Conservation (phyloP, 2,329 filamentous ascomycete species). For the Diaporthe sp. region DNA sequence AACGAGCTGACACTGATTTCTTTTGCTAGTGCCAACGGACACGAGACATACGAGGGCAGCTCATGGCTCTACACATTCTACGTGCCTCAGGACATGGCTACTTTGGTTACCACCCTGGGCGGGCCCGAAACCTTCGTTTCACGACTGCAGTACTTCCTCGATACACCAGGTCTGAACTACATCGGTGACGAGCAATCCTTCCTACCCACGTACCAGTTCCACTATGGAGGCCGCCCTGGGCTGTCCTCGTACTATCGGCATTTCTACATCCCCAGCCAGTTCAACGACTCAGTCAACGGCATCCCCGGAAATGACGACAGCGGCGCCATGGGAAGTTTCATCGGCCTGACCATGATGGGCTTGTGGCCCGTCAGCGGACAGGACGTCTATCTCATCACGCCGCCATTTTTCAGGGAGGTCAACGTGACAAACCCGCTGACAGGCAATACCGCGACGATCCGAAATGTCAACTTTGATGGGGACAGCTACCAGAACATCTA, state of each 20-base stretch:
- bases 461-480: constrained; percentile 68
- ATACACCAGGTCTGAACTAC: constrained; percentile 54
- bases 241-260: constrained; percentile 64
- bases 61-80: constrained; percentile 79
- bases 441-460: constrained; percentile 69
- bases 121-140: constrained; percentile 64
- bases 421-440: constrained; percentile 65
- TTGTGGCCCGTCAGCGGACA: constrained; percentile 74
- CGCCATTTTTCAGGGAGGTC: constrained; percentile 72
- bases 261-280: constrained; percentile 71
- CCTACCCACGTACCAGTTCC: constrained; percentile 71
- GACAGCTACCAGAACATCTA: constrained; percentile 66
- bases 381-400: constrained; percentile 73
- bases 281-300: constrained; percentile 69
- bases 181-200: constrained; percentile 69
- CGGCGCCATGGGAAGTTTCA: constrained; percentile 74
- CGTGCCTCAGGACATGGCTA: constrained; percentile 57
- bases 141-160: constrained; percentile 70
- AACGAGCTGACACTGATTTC: neutral
- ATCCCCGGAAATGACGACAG: constrained; percentile 76
- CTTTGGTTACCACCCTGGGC: constrained; percentile 67
- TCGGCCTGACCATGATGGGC: constrained; percentile 71
- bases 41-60: constrained; percentile 78
- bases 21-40: constrained; percentile 53
- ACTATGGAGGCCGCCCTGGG: constrained; percentile 72